Evolutionary conservation across 768 basidiomycete genomes (phyloP).

Genomic region (Lentinula detonsa): DNA sequence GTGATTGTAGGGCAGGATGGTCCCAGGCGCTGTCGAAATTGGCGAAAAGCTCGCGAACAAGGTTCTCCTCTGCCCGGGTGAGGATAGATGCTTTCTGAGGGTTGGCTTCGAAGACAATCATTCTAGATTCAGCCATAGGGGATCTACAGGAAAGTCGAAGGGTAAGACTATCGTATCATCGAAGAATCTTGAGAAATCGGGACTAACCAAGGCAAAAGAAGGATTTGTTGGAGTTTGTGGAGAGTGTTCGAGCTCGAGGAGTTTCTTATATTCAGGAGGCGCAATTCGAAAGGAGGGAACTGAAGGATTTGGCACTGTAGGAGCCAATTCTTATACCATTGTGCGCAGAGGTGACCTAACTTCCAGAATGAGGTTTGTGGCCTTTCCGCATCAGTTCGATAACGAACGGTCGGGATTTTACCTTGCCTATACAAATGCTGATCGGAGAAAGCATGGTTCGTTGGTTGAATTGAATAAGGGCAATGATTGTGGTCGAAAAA

Average conservation of each 20-base stretch:
- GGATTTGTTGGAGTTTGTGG: neutral
- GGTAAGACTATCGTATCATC: neutral
- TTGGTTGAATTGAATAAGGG: neutral
- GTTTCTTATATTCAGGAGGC: neutral
- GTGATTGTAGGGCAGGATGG: neutral
- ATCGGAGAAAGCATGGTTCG: neutral
- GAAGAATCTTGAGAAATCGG: neutral
- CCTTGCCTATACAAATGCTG: neutral
- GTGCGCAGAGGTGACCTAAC: neutral
- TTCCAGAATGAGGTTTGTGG: neutral
- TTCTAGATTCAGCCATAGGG: neutral
- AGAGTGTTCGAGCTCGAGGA: neutral
- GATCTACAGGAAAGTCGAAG: neutral
- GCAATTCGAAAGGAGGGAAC: neutral
- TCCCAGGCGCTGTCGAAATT: neutral
- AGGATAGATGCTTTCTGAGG: neutral
- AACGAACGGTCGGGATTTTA: neutral
- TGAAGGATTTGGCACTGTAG: neutral
- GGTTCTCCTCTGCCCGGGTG: neutral
- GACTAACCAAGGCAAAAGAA: neutral
- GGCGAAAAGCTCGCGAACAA: neutral
- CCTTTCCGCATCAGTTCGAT: neutral
- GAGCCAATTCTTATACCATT: neutral
- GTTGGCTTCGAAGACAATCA: neutral
- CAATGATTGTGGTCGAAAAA: neutral